These are phyloP conservation scores for Kurtzmaniella quercitrusa DNA, from an alignment of 1,139 yeast genomes.

Conservation along the genomic window DNA sequence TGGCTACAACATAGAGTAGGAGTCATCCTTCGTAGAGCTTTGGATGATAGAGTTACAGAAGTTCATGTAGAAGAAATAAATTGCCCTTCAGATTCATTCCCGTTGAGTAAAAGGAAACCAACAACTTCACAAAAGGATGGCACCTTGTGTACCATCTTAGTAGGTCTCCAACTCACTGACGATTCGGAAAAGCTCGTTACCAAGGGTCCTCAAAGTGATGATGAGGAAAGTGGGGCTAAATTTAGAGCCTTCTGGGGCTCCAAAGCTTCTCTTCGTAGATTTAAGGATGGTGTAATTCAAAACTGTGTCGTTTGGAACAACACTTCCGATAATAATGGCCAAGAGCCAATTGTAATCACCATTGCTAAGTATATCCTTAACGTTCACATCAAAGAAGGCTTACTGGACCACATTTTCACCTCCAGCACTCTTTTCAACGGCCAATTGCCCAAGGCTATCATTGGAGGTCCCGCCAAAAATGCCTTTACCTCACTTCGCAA, in stretches of 20 bases:
- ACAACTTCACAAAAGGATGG: slow-evolving; percentile 39
- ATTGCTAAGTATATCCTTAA: slow-evolving; percentile 62
- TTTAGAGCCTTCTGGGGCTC: slow-evolving; percentile 90
- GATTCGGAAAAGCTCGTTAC: slow-evolving; percentile 80
- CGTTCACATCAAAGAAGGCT: slow-evolving; percentile 54
- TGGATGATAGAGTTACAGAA: slow-evolving; percentile 59
- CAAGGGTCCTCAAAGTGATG: slow-evolving; percentile 74
- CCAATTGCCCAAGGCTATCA: slow-evolving; percentile 55
- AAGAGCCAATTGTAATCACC: slow-evolving; percentile 60
- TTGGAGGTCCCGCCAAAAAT: slow-evolving; percentile 50
- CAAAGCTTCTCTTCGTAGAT: slow-evolving; percentile 80
- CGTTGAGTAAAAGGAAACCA: slow-evolving; percentile 58
- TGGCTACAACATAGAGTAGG: slow-evolving; percentile 59
- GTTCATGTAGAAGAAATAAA: slow-evolving; percentile 35
- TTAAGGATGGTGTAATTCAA: slow-evolving; percentile 82
- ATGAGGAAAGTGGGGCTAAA: slow-evolving; percentile 50
- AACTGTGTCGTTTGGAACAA: slow-evolving; percentile 87
- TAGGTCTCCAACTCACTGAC: slow-evolving; percentile 69
- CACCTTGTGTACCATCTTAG: slow-evolving; percentile 11
- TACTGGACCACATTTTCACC: slow-evolving; percentile 37
- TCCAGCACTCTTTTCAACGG: slow-evolving; percentile 43
- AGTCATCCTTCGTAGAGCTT: slow-evolving; percentile 55
- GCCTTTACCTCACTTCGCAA: slow-evolving; percentile 56
- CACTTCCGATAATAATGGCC: slow-evolving; percentile 27
- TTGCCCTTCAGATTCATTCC: slow-evolving; percentile 21